Conservation (phyloP, 805 yeast species). For the Clavispora santaluciae region DNA sequence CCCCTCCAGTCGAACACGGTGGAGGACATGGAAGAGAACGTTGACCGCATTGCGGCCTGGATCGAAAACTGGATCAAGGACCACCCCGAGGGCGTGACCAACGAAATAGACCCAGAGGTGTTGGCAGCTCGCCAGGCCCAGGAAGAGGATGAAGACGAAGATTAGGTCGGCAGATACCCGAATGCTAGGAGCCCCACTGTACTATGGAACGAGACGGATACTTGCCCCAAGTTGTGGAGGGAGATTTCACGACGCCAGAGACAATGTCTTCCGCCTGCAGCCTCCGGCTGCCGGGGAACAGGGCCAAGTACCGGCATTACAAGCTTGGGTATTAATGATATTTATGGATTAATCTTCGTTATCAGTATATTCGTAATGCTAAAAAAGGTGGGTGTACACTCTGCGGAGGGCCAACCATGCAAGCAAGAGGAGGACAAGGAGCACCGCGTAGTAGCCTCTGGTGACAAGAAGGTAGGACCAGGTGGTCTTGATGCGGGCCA, state of each 20-base stretch:
- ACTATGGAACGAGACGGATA: no score
- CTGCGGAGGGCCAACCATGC: conserved; percentile 33
- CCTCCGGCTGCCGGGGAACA: no score
- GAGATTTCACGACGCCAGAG: no score
- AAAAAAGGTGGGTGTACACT: conserved; percentile 3
- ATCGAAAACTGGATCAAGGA: conserved; percentile 66
- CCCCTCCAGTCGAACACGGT: conserved; percentile 68
- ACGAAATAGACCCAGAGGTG: conserved; percentile 31
- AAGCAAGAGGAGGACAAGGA: conserved; percentile 23
- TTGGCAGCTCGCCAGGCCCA: conserved; percentile 11
- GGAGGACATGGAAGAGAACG: conserved; percentile 79
- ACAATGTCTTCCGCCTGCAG: no score
- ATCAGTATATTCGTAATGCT: background rate
- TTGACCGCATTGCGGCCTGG: conserved; percentile 74
- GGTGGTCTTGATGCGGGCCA: conserved; percentile 49
- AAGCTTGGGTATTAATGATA: background rate
- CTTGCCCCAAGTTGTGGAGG: no score
- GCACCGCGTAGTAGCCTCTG: conserved; percentile 45
- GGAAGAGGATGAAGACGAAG: conserved; percentile 3
- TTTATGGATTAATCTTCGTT: no score
- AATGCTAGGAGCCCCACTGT: no score
- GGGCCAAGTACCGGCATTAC: no score
- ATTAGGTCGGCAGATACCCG: no score
- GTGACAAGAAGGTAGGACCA: conserved; percentile 51
- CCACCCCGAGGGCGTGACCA: conserved; percentile 49